These are phyloP conservation scores for Xeromyces bisporus DNA, from an alignment of 495 filamentous ascomycete genomes.

Conservation along the genomic window DNA sequence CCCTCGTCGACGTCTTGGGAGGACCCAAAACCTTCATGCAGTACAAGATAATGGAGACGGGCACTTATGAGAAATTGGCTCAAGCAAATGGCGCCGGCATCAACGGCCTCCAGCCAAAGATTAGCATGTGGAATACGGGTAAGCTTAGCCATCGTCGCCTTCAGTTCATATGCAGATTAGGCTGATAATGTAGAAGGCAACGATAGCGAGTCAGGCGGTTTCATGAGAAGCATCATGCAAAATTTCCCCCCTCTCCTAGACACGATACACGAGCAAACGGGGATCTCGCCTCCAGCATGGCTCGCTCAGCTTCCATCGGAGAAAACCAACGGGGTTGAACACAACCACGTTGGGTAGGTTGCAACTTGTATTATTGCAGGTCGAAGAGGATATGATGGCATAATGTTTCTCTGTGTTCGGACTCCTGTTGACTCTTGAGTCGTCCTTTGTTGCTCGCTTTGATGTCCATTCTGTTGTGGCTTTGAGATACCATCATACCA, in stretches of 20 bases:
- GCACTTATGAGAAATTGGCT: slow-evolving; percentile 23
- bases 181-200: slow-evolving; percentile 10
- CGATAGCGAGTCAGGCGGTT: slow-evolving; percentile 20
- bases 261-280: slow-evolving; percentile 74
- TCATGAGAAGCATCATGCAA: slow-evolving; percentile 50
- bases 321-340: too few relatives aligned
- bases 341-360: too few relatives aligned
- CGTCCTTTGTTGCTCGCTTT: too few relatives aligned
- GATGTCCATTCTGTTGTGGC: too few relatives aligned
- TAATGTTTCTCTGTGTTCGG: too few relatives aligned
- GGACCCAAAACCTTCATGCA: slow-evolving; percentile 58
- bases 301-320: slow-evolving; percentile 30
- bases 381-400: too few relatives aligned
- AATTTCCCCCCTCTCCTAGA: slow-evolving; percentile 59
- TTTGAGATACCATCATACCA: too few relatives aligned
- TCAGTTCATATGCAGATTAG: slow-evolving; percentile 3
- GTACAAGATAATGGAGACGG: slow-evolving; percentile 41
- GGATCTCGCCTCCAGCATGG: slow-evolving; percentile 59
- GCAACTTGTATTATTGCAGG: too few relatives aligned
- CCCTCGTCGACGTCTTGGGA: slow-evolving; percentile 51
- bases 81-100: slow-evolving; percentile 42
- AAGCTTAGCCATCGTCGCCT: slow-evolving; percentile 2
- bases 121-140: slow-evolving; percentile 75
- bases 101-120: slow-evolving; percentile 67
- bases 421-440: too few relatives aligned